phyloP scores from a whole-genome alignment of 2,329 filamentous ascomycete species.

The Colletotrichum karsti region DNA sequence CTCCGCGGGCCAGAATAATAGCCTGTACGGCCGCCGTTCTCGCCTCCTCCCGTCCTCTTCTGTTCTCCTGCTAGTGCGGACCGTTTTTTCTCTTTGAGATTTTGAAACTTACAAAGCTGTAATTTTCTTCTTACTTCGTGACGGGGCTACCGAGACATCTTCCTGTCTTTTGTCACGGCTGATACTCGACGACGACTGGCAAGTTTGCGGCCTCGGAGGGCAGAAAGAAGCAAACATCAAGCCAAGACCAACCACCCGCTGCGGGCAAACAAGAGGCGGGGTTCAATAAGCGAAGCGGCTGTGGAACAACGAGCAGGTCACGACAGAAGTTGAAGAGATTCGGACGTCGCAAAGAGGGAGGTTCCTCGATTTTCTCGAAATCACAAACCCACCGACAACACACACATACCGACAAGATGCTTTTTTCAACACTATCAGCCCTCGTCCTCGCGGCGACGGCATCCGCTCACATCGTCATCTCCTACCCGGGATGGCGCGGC shows the following conservation, averaged over 20 bases:
- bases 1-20: slow-evolving; percentile 18
- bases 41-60: slow-evolving; percentile 26
- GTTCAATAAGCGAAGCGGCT: not conserved
- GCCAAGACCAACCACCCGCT: slow-evolving; percentile 1
- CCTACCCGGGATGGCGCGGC: slow-evolving; percentile 87
- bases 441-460: slow-evolving; percentile 58
- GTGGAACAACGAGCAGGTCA: not conserved
- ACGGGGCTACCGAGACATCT: not conserved
- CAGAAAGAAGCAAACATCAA: not conserved
- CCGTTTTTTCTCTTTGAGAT: not conserved
- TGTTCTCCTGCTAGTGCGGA: not conserved
- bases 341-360: not conserved
- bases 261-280: not conserved
- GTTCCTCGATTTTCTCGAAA: not conserved
- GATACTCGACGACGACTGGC: not conserved
- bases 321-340: not conserved
- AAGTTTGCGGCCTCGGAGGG: not conserved
- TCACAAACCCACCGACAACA: not conserved
- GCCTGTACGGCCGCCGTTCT: not conserved
- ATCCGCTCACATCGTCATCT: slow-evolving; percentile 81
- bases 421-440: slow-evolving; percentile 52
- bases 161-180: not conserved
- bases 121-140: not conserved
- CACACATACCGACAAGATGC: slow-evolving; percentile 47
- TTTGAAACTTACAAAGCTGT: not conserved